A percentile compares a stretch with the other conserved stretches of the same genome.
Evolutionary conservation across 2,329 filamentous ascomycete genomes (phyloP).

Genomic region (Aspergillus japonicus): DNA sequence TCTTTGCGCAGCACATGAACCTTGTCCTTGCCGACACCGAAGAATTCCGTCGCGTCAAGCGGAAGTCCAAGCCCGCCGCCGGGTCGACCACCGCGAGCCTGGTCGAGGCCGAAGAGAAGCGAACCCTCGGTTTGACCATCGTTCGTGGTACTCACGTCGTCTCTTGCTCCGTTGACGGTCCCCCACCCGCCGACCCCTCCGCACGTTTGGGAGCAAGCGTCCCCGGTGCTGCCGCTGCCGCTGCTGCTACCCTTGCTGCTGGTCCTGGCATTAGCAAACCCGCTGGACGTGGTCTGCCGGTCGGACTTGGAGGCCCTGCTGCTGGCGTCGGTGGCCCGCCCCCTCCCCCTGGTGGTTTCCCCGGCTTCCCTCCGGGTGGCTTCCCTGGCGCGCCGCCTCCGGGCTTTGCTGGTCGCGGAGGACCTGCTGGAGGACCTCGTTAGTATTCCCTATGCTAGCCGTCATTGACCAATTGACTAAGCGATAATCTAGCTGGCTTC

Average conservation of each 20-base stretch:
- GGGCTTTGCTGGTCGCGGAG: conserved; percentile 54
- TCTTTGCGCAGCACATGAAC: conserved; percentile 80
- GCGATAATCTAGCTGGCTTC: conserved; percentile 42
- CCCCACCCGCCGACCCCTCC: conserved; percentile 89
- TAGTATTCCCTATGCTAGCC: conserved; percentile 32
- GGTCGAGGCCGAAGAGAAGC: conserved; percentile 92
- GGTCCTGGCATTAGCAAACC: conserved; percentile 89
- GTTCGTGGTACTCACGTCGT: conserved; percentile 93
- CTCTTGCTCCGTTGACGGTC: conserved; percentile 91
- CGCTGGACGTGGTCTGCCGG: conserved; percentile 78
- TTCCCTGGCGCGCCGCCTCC: conserved; percentile 54
- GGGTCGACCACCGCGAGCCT: conserved; percentile 61
- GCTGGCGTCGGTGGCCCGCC: conserved; percentile 80
- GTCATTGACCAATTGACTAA: not conserved
- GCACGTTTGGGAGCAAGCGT: conserved; percentile 78
- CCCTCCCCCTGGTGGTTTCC: conserved; percentile 60
- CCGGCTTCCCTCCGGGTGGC: conserved; percentile 52
- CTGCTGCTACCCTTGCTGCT: conserved; percentile 68
- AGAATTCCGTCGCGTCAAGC: conserved; percentile 90
- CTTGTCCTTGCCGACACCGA: conserved; percentile 97
- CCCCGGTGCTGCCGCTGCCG: conserved; percentile 52
- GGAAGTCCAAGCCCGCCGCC: conserved; percentile 68
- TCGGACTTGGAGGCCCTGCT: conserved; percentile 84
- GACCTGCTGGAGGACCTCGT: conserved; percentile 51
- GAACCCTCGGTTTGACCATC: conserved; percentile 92